These are phyloP conservation scores for Fomes fomentarius DNA, from an alignment of 1,284 basidiomycete genomes.

Conservation along the genomic window DNA sequence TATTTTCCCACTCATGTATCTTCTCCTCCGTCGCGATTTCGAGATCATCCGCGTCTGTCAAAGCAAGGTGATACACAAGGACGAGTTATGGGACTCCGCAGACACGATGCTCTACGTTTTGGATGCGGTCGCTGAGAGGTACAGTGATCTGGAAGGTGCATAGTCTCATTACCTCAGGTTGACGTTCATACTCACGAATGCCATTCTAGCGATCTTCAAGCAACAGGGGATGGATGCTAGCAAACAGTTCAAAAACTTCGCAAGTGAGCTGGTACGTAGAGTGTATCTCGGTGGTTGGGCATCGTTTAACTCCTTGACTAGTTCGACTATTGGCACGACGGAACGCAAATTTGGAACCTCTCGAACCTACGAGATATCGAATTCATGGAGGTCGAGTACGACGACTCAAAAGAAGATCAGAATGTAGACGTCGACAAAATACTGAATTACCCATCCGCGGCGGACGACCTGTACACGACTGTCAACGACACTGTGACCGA, in stretches of 20 bases:
- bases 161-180: neutral
- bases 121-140: constrained; percentile 12
- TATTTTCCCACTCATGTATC: constrained; percentile 24
- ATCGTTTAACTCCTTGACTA: too few relatives aligned
- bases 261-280: constrained; percentile 30
- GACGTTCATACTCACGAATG: neutral
- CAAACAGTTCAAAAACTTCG: constrained; percentile 29
- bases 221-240: constrained; percentile 32
- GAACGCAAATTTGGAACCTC: neutral
- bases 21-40: constrained; percentile 21
- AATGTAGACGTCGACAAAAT: constrained; percentile 17
- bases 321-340: constrained; percentile 17
- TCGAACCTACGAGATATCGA: neutral
- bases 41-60: constrained; percentile 18
- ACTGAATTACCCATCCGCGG: constrained; percentile 21
- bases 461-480: neutral
- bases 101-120: constrained; percentile 16
- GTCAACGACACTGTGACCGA: neutral
- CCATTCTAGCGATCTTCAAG: constrained; percentile 37
- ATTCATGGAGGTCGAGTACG: neutral
- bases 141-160: constrained; percentile 16
- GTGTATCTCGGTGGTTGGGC: too few relatives aligned
- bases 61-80: constrained; percentile 11
- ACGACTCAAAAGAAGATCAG: constrained; percentile 18
- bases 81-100: constrained; percentile 31